phyloP scores from a whole-genome alignment of 306 rosid genomes.

The Echinosophora koreensis region DNA sequence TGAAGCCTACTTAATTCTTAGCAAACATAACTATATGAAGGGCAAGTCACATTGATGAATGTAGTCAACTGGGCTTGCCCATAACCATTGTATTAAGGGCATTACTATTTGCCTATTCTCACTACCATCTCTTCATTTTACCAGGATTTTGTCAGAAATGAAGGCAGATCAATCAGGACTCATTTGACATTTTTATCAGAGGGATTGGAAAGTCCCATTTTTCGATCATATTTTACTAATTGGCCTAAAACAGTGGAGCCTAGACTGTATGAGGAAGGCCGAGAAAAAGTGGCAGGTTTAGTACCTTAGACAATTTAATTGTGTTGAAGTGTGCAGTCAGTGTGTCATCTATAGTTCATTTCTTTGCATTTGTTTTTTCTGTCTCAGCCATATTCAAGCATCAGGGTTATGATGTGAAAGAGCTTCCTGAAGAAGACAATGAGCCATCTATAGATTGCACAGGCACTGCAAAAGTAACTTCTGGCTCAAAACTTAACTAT shows the following conservation, averaged over 20 bases:
- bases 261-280: slow-evolving; percentile 89
- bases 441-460: slow-evolving; percentile 69
- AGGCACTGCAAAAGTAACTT: slow-evolving; percentile 81
- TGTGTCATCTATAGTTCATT: slow-evolving; percentile 32
- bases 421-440: slow-evolving; percentile 82
- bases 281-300: slow-evolving; percentile 97
- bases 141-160: slow-evolving; percentile 86
- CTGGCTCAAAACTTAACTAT: slow-evolving; percentile 29
- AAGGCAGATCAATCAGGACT: slow-evolving; percentile 75
- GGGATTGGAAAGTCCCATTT: slow-evolving; percentile 82
- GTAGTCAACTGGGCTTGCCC: slow-evolving; percentile 12
- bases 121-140: slow-evolving; percentile 40
- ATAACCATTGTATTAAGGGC: slow-evolving; percentile 34
- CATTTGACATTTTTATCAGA: slow-evolving; percentile 79
- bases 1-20: slow-evolving; percentile 13
- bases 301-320: slow-evolving; percentile 37
- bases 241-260: slow-evolving; percentile 88
- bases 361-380: slow-evolving; percentile 39
- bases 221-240: slow-evolving; percentile 69
- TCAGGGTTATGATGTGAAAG: slow-evolving; percentile 93
- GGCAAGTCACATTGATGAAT: slow-evolving; percentile 27
- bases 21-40: slow-evolving; percentile 13
- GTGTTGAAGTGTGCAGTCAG: slow-evolving; percentile 30
- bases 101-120: slow-evolving; percentile 34
- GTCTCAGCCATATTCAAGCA: slow-evolving; percentile 95